These are phyloP conservation scores for Kazachstania taianensis DNA, from an alignment of 805 yeast species.

Conservation along the genomic window DNA sequence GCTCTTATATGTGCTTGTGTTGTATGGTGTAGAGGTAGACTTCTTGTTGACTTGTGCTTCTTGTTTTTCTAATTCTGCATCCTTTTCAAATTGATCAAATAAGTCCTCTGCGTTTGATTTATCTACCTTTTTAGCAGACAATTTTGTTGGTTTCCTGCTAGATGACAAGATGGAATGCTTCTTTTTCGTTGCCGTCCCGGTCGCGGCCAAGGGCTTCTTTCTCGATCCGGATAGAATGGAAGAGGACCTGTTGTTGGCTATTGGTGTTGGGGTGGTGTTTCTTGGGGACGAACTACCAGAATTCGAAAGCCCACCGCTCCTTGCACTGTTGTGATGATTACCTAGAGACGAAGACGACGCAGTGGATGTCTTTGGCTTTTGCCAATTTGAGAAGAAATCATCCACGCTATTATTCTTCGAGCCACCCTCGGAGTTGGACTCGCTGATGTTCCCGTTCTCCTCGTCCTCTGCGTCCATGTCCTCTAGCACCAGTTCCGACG, in stretches of 20 bases:
- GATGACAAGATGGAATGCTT: constrained; percentile 42
- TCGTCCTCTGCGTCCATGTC: constrained; percentile 17
- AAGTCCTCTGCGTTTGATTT: constrained; percentile 39
- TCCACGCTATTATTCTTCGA: constrained; percentile 44
- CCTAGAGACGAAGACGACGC: not conserved
- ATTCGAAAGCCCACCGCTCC: not conserved
- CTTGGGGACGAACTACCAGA: constrained; percentile 3
- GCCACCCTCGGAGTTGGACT: constrained; percentile 24
- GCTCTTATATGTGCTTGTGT: constrained; percentile 16
- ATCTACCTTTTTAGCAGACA: constrained; percentile 48
- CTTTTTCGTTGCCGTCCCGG: constrained; percentile 21
- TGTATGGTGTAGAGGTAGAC: constrained; percentile 2
- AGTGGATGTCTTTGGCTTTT: constrained; percentile 43
- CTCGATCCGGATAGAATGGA: constrained; percentile 20
- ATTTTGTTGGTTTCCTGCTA: constrained; percentile 45
- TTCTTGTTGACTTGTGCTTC: constrained; percentile 30
- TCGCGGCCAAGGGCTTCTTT: constrained; percentile 15
- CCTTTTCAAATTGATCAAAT: constrained; percentile 59
- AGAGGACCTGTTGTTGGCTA: constrained; percentile 2
- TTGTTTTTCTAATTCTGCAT: constrained; percentile 76
- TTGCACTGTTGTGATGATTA: no score
- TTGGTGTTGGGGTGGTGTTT: constrained; percentile 1
- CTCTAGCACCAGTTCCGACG: constrained; percentile 55
- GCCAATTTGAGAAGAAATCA: constrained; percentile 89
- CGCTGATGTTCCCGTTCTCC: constrained; percentile 16